phyloP scores from a whole-genome alignment of 805 yeast species.

The Candida orba region DNA sequence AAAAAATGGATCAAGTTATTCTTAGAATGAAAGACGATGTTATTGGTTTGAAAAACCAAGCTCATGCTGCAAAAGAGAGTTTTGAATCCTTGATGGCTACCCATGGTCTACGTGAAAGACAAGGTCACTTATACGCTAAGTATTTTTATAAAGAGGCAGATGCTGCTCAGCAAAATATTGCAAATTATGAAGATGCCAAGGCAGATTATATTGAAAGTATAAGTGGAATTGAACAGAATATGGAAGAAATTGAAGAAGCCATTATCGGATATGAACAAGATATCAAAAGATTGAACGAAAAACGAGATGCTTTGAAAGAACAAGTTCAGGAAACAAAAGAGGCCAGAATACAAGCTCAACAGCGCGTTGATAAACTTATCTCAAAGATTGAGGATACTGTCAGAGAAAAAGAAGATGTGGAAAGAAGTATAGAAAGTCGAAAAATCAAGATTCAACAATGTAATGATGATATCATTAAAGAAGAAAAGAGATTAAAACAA shows the following conservation, averaged over 20 bases:
- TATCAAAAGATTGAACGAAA: slow-evolving; percentile 1
- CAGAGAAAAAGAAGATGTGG: slow-evolving; percentile 14
- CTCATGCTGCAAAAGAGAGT: slow-evolving; percentile 35
- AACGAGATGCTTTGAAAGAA: slow-evolving; percentile 5
- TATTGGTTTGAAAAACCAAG: slow-evolving; percentile 31
- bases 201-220: slow-evolving; percentile 8
- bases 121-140: slow-evolving; percentile 39
- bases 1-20: slow-evolving; percentile 32
- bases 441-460: slow-evolving; percentile 17
- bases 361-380: slow-evolving; percentile 1
- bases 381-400: slow-evolving; percentile 13
- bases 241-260: not conserved
- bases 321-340: not conserved
- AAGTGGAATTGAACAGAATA: slow-evolving; percentile 3
- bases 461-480: slow-evolving; percentile 15
- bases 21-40: slow-evolving; percentile 33
- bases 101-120: slow-evolving; percentile 32
- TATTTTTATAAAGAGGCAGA: slow-evolving; percentile 40
- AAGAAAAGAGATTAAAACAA: slow-evolving; percentile 24
- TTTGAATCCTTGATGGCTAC: slow-evolving; percentile 34
- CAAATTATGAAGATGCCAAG: slow-evolving; percentile 10
- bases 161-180: slow-evolving; percentile 6
- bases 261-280: slow-evolving; percentile 3
- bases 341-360: slow-evolving; percentile 2
- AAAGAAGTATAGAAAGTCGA: slow-evolving; percentile 10